These are phyloP conservation scores for Lepiota venenata DNA, from an alignment of 768 basidiomycete genomes.

Conservation along the genomic window DNA sequence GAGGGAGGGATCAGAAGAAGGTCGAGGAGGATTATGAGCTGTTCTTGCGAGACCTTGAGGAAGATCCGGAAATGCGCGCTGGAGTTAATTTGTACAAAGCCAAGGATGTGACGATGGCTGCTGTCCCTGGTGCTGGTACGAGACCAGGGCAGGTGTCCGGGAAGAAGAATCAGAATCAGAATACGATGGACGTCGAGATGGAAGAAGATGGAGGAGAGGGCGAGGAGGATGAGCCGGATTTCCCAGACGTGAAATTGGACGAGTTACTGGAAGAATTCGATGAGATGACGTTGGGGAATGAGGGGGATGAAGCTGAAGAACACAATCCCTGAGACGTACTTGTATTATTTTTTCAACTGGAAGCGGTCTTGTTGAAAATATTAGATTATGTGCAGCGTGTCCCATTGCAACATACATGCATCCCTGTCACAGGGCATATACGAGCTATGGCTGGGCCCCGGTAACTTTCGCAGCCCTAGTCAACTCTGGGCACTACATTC, in stretches of 20 bases:
- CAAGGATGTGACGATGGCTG: slow-evolving; percentile 48
- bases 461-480: too few relatives aligned
- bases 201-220: slow-evolving; percentile 34
- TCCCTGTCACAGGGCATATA: too few relatives aligned
- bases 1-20: slow-evolving; percentile 87
- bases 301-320: slow-evolving; percentile 15
- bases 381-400: too few relatives aligned
- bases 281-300: slow-evolving; percentile 72
- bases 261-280: slow-evolving; percentile 92
- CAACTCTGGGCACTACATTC: too few relatives aligned
- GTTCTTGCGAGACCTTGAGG: slow-evolving; percentile 92
- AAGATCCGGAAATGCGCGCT: slow-evolving; percentile 87
- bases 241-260: slow-evolving; percentile 82
- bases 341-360: background rate
- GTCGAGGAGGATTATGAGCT: slow-evolving; percentile 97
- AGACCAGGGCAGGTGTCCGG: slow-evolving; percentile 6
- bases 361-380: too few relatives aligned
- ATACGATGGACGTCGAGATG: slow-evolving; percentile 63
- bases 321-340: background rate
- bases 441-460: too few relatives aligned
- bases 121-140: slow-evolving; percentile 39
- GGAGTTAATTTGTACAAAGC: slow-evolving; percentile 84
- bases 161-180: slow-evolving; percentile 42
- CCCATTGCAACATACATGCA: too few relatives aligned
- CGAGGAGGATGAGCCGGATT: slow-evolving; percentile 74